Evolutionary conservation across 768 basidiomycete genomes (phyloP).

Genomic region (Trametes cinnabarina): DNA sequence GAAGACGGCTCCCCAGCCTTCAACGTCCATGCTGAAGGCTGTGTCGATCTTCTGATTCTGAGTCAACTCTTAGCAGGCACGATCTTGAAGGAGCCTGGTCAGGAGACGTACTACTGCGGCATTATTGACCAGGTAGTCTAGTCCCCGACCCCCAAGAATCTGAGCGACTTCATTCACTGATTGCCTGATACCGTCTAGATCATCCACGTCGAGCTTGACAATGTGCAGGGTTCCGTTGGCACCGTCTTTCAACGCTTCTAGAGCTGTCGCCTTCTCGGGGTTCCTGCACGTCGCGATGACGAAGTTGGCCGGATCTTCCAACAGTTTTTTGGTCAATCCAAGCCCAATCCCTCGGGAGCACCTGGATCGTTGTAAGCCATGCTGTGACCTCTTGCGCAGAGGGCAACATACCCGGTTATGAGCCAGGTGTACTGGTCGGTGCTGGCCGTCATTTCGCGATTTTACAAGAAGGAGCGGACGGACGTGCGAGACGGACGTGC

Average conservation of each 20-base stretch:
- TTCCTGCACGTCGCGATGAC: slow-evolving; percentile 34
- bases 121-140: slow-evolving; percentile 43
- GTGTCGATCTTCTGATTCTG: slow-evolving; percentile 17
- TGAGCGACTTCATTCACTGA: slow-evolving; percentile 25
- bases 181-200: slow-evolving; percentile 26
- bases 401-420: slow-evolving; percentile 1
- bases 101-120: slow-evolving; percentile 33
- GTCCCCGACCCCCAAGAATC: slow-evolving; percentile 29
- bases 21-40: slow-evolving; percentile 28
- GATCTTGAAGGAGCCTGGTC: background rate
- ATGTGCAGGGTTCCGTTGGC: slow-evolving; percentile 33
- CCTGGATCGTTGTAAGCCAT: background rate
- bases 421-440: slow-evolving; percentile 3
- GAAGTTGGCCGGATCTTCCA: slow-evolving; percentile 21
- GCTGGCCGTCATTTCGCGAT: background rate
- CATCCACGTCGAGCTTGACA: slow-evolving; percentile 31
- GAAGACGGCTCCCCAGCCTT: slow-evolving; percentile 6
- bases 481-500: background rate
- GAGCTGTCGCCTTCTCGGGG: slow-evolving; percentile 23
- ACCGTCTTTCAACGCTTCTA: slow-evolving; percentile 21
- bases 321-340: slow-evolving; percentile 27
- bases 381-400: background rate
- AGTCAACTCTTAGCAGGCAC: background rate
- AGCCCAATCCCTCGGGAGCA: slow-evolving; percentile 31
- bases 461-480: background rate